phyloP scores from a whole-genome alignment of 345 rosid species.

The thale cress (Arabidopsis thaliana) region DNA sequence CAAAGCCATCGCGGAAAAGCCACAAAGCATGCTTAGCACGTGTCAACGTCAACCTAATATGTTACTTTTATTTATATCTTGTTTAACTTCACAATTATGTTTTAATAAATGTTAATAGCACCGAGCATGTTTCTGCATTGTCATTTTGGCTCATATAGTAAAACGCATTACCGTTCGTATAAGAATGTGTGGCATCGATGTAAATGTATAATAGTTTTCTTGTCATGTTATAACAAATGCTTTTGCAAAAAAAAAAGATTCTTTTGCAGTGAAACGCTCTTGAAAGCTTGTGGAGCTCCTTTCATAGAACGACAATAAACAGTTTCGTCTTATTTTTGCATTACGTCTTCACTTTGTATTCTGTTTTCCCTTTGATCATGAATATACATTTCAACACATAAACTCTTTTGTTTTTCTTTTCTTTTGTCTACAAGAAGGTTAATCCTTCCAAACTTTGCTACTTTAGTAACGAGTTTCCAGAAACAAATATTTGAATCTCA shows the following conservation, averaged over 20 bases:
- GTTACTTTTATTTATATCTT: neutral
- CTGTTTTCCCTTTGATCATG: conserved; percentile 2
- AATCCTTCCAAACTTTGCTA: neutral
- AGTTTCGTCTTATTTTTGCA: conserved; percentile 1
- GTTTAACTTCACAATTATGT: neutral
- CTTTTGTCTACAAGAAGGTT: neutral
- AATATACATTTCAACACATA: conserved; percentile 5
- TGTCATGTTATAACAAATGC: neutral
- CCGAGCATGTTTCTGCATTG: neutral
- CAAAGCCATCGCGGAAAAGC: conserved; percentile 1
- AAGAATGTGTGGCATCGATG: neutral
- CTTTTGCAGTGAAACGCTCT: conserved; percentile 19
- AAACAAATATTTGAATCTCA: conserved; percentile 15
- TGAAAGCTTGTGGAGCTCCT: conserved; percentile 21
- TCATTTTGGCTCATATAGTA: conserved; percentile 8
- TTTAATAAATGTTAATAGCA: neutral
- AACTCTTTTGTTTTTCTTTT: neutral
- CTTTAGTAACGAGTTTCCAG: conserved; percentile 19
- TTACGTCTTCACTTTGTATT: conserved; percentile 24
- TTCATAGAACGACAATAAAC: neutral
- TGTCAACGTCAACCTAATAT: conserved; percentile 35
- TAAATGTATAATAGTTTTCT: neutral
- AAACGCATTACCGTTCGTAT: conserved; percentile 19
- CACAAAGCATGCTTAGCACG: conserved; percentile 40
- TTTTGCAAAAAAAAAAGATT: conserved; percentile 7